Evolutionary conservation across 2,329 filamentous ascomycete genomes (phyloP).

Genomic region (Fusarium xylarioides): DNA sequence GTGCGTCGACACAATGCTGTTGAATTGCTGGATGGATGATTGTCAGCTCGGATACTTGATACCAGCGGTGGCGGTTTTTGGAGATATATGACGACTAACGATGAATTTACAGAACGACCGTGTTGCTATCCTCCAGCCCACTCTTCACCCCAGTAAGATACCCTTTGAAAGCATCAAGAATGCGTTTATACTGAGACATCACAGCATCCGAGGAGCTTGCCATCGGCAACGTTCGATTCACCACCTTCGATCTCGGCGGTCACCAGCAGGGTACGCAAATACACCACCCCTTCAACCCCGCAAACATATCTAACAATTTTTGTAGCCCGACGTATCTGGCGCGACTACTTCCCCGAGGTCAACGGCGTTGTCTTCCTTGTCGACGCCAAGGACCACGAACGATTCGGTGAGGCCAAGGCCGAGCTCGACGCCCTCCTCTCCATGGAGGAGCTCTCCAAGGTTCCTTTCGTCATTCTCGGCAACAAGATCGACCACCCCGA

Average conservation of each 20-base stretch:
- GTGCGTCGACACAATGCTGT: conserved; percentile 56
- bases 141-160: conserved; percentile 85
- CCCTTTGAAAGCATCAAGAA: neutral
- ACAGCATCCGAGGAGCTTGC: conserved; percentile 88
- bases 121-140: conserved; percentile 89
- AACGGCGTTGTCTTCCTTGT: conserved; percentile 97
- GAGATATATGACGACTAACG: conserved; percentile 36
- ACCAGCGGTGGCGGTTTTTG: neutral
- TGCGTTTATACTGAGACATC: conserved; percentile 25
- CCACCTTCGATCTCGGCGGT: conserved; percentile 91
- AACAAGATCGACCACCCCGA: conserved; percentile 99
- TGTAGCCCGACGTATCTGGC: conserved; percentile 91
- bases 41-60: neutral
- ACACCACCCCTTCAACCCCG: neutral
- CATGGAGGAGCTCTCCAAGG: conserved; percentile 97
- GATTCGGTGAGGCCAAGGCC: conserved; percentile 92
- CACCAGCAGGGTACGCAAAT: conserved; percentile 80
- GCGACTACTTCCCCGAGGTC: conserved; percentile 96
- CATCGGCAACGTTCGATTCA: conserved; percentile 94
- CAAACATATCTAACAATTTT: neutral
- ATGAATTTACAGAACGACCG: conserved; percentile 76
- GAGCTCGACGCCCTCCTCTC: conserved; percentile 94
- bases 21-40: neutral
- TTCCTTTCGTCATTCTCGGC: conserved; percentile 93
- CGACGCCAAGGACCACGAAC: conserved; percentile 96